These are phyloP conservation scores for Mycena galopus DNA, from an alignment of 768 basidiomycete species.

Conservation along the genomic window DNA sequence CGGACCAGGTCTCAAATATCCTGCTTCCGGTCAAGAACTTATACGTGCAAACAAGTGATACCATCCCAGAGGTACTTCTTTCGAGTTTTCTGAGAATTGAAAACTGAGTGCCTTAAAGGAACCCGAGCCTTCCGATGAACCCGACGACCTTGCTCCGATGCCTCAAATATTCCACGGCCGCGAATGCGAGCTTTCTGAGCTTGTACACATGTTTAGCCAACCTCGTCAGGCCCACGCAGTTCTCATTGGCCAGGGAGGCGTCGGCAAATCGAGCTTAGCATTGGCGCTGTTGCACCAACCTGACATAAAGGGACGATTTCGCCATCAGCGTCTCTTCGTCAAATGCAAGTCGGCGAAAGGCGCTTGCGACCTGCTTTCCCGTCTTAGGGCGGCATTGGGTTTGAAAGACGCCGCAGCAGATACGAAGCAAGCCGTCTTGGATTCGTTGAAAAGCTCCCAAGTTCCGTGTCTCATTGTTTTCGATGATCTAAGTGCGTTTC, in stretches of 20 bases:
- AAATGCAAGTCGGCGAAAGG: constrained; percentile 14
- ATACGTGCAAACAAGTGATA: background rate
- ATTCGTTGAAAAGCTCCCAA: constrained; percentile 6
- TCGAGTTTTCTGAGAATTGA: background rate
- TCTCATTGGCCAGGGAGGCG: constrained; percentile 30
- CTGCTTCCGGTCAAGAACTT: constrained; percentile 28
- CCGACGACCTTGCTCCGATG: constrained; percentile 28
- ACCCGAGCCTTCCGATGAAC: constrained; percentile 1
- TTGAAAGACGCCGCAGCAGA: constrained; percentile 11
- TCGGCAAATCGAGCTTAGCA: constrained; percentile 30
- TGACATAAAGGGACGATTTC: constrained; percentile 14
- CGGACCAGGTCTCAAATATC: constrained; percentile 3
- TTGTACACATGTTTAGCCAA: constrained; percentile 27
- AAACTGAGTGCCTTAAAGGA: background rate
- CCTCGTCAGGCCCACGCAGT: constrained; percentile 23
- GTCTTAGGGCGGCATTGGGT: constrained; percentile 22
- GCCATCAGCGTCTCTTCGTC: constrained; percentile 22
- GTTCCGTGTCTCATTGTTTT: constrained; percentile 29
- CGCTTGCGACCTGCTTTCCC: constrained; percentile 2
- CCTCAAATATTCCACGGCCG: constrained; percentile 37
- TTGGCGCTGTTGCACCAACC: constrained; percentile 19
- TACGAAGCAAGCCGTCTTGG: constrained; percentile 13
- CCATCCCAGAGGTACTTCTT: background rate
- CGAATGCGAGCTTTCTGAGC: constrained; percentile 29
- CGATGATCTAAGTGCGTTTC: constrained; percentile 29